Evolutionary conservation across 805 yeast genomes (phyloP).

Genomic region (Vanderwaltozyma verrucispora): DNA sequence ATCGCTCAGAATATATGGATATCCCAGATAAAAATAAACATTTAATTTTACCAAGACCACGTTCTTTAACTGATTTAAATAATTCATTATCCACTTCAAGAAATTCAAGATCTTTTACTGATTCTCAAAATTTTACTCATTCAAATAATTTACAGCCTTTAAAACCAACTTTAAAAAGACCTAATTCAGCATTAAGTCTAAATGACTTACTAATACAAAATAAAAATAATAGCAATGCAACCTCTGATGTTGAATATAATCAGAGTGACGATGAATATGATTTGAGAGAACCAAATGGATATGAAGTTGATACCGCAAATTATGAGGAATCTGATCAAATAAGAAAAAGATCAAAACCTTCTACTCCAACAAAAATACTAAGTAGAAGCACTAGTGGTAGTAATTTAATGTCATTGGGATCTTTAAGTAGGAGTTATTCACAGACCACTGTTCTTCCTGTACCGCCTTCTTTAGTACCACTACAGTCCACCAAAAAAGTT

Average conservation of each 20-base stretch:
- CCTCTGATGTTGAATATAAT: conserved; percentile 12
- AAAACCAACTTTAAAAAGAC: conserved; percentile 10
- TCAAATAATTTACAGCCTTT: neutral
- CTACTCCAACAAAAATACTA: conserved; percentile 17
- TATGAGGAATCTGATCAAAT: conserved; percentile 9
- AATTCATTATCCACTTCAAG: neutral
- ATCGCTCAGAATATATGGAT: no score
- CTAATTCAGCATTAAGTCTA: conserved; percentile 18
- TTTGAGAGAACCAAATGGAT: conserved; percentile 4
- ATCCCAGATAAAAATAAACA: conserved; percentile 8
- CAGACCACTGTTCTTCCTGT: neutral
- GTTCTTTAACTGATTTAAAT: conserved; percentile 17
- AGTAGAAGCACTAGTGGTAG: conserved; percentile 20
- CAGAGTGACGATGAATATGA: conserved; percentile 7
- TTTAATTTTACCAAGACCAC: conserved; percentile 15
- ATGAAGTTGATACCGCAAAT: neutral
- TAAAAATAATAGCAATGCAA: neutral
- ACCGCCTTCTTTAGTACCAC: neutral
- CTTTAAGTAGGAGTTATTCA: neutral
- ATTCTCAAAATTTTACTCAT: neutral
- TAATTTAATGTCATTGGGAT: conserved; percentile 4
- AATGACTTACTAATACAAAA: conserved; percentile 8
- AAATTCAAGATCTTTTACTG: conserved; percentile 1
- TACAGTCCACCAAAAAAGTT: neutral
- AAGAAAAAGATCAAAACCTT: conserved; percentile 21